Evolutionary conservation across 805 yeast species (phyloP), one percentile per base, ranked within the genome.

Genomic region (Millerago galiae): DNA sequence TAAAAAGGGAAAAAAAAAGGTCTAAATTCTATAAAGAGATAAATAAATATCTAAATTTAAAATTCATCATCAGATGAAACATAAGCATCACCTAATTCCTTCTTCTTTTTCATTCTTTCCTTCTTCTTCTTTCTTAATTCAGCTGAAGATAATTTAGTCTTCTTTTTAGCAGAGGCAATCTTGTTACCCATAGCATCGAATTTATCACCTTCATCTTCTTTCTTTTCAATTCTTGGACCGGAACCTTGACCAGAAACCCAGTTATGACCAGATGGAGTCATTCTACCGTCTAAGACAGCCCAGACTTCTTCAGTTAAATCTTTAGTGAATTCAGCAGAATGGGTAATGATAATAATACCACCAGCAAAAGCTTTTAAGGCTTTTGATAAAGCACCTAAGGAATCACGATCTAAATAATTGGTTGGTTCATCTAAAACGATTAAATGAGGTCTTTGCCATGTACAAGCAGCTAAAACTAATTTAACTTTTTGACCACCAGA

Each of bases 41-140:
- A 34, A 34, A 9, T 25, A 26, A 3, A n/a, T 21, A 8, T 17
- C 31, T 30, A 15, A 31, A 15, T 58, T 76, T 81, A 83, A 56
- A 79, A 74, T 61, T 83, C 93, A 45, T 91, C 99, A 60, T 90
- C 96, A 61, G 95, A 93, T 54, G 98, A 91, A 59, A 89, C 97
- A 71, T 93, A 95, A 72, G 93, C 98, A 68, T 93, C 99, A 80
- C 98, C 98, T 69, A 90, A 72, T 73, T 84, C 95, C 95, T 93
- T 93, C 97, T 91, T 93, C 95, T 91, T 93, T 85, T 85, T 88
- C 98, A 93, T 90, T 83, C 99, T 89, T 79, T 93, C 99, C 95
- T 93, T 93, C 97, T 93, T 93, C 96, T 93, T 93, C 96, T 93
- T 93, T 83, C 99, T 88, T 71, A 91, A 79, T 75, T 93, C 99